These are phyloP conservation scores for Polyplosphaeria fusca DNA, from an alignment of 495 filamentous ascomycete genomes.

Conservation along the genomic window DNA sequence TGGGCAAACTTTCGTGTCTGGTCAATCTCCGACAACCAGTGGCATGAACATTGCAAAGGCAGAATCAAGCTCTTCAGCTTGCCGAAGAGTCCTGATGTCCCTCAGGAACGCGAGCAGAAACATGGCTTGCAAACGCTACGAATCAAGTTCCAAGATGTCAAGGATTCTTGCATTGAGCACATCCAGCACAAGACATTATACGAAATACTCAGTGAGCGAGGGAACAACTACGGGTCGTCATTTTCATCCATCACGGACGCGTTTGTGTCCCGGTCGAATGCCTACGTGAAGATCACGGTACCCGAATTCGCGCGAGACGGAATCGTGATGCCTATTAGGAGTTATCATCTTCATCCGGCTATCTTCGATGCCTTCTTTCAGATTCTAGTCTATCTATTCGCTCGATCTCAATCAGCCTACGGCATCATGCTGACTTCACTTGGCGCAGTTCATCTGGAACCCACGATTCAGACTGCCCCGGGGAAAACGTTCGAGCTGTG, in stretches of 20 bases:
- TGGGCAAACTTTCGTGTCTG: neutral
- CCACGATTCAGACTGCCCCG: neutral
- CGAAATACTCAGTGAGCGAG: neutral
- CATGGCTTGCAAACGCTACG: neutral
- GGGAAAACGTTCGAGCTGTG: neutral
- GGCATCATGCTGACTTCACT: neutral
- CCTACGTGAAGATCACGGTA: neutral
- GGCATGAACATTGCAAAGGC: neutral
- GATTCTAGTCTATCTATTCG: neutral
- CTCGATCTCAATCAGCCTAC: neutral
- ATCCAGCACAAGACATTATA: neutral
- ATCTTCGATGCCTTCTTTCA: constrained; percentile 5
- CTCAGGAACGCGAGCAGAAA: no score
- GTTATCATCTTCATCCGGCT: neutral
- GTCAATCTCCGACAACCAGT: neutral
- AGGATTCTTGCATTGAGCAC: neutral
- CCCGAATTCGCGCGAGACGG: neutral
- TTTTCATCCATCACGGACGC: neutral
- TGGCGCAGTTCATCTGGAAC: neutral
- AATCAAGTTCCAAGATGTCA: neutral
- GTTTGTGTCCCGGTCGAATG: no score
- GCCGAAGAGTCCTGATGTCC: no score
- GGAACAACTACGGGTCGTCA: neutral
- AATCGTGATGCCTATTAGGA: neutral
- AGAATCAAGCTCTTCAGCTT: neutral